Evolutionary conservation across 169 alveolate genomes (phyloP).

Genomic region (Eimeria tenella): DNA sequence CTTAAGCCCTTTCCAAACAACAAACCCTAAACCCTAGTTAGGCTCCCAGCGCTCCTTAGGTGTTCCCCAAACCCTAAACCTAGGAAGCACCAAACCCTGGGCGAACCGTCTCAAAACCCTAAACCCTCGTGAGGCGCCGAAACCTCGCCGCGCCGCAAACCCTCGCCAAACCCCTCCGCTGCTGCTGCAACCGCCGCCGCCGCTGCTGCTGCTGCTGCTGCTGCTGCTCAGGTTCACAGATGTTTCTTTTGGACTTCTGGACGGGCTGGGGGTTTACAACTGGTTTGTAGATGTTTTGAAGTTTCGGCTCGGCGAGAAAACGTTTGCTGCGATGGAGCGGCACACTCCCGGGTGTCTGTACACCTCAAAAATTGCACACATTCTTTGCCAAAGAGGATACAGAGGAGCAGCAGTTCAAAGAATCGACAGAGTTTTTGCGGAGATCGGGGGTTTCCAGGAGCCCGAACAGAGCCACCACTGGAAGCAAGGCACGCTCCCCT

Average conservation of each 20-base stretch:
- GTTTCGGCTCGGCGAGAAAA: conserved; percentile 87
- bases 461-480: conserved; percentile 64
- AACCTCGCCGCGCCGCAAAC: not conserved
- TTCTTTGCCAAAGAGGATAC: conserved; percentile 80
- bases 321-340: conserved; percentile 86
- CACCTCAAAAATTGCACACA: conserved; percentile 88
- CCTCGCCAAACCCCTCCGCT: not conserved
- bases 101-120: conserved; percentile 6
- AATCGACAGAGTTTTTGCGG: conserved; percentile 64
- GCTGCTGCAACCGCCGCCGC: not conserved
- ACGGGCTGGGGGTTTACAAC: conserved; percentile 89
- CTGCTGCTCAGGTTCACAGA: conserved; percentile 84
- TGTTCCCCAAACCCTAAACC: no score
- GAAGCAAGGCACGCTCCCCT: conserved; percentile 41
- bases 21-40: no score
- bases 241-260: conserved; percentile 87
- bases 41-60: no score
- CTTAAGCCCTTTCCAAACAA: no score
- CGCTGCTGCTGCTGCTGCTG: conserved; percentile 35
- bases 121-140: not conserved
- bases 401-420: conserved; percentile 66
- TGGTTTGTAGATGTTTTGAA: conserved; percentile 87
- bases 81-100: not conserved
- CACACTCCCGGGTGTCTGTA: conserved; percentile 84
- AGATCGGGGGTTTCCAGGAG: conserved; percentile 76